phyloP scores from a whole-genome alignment of 2,329 filamentous ascomycete species.

The Calonectria pauciramosa region DNA sequence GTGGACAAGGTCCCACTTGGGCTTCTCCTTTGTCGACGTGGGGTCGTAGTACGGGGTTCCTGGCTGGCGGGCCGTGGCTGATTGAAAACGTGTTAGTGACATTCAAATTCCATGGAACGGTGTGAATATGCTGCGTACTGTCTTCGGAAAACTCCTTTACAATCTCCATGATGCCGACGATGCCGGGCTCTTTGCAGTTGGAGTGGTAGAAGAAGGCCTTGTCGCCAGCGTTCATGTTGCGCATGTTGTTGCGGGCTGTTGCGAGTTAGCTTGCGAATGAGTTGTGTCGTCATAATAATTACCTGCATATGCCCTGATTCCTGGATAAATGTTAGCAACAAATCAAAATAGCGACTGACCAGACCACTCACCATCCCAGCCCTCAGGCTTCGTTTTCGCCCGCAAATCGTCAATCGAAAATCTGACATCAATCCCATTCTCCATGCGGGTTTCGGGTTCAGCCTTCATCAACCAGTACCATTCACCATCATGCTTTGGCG shows the following conservation, averaged over 20 bases:
- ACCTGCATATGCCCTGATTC: conserved; percentile 66
- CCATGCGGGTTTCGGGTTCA: conserved; percentile 87
- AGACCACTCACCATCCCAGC: conserved; percentile 83
- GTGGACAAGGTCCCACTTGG: conserved; percentile 87
- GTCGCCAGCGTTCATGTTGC: conserved; percentile 91
- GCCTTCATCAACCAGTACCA: conserved; percentile 88
- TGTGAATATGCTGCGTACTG: conserved; percentile 60
- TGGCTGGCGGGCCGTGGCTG: conserved; percentile 51
- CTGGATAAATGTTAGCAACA: conserved; percentile 45
- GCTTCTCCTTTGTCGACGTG: conserved; percentile 70
- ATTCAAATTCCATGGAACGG: rapidly evolving
- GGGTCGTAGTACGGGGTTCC: conserved; percentile 83
- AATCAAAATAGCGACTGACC: no score
- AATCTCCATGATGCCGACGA: conserved; percentile 91
- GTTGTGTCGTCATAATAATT: background rate
- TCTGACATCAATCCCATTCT: conserved; percentile 89
- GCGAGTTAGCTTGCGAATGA: background rate
- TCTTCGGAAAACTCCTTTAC: conserved; percentile 88
- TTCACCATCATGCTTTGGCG: conserved; percentile 55
- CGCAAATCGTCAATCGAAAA: conserved; percentile 95
- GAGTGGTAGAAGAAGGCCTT: conserved; percentile 98
- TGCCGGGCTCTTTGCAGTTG: conserved; percentile 89
- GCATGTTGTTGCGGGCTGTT: conserved; percentile 86
- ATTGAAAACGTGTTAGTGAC: background rate
- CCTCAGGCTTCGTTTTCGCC: conserved; percentile 80